A percentile compares a stretch with the other conserved stretches of the same genome.
Conservation (phyloP, 2,329 filamentous ascomycete genomes). For the Dryadomyces quercivorus region DNA sequence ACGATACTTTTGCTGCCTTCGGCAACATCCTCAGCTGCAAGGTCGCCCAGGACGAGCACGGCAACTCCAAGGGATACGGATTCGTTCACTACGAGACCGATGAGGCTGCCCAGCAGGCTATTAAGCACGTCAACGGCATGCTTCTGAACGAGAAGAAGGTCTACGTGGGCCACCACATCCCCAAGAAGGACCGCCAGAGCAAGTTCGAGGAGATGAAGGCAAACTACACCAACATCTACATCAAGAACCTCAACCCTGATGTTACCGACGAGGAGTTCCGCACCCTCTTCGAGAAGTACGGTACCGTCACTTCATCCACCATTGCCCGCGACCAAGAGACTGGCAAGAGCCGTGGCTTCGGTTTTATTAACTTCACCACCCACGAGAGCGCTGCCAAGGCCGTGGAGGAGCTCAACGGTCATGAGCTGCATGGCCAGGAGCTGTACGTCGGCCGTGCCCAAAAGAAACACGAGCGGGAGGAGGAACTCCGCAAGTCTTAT, state of each 20-base stretch:
- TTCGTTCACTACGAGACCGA: slow-evolving; percentile 99
- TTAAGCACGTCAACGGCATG: slow-evolving; percentile 99
- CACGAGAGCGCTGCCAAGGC: slow-evolving; percentile 79
- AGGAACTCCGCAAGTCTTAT: slow-evolving; percentile 97
- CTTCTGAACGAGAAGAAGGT: slow-evolving; percentile 99
- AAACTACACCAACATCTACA: slow-evolving; percentile 99
- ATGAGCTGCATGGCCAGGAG: slow-evolving; percentile 86
- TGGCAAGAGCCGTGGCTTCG: slow-evolving; percentile 89
- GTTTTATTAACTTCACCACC: slow-evolving; percentile 89
- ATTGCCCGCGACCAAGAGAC: slow-evolving; percentile 74
- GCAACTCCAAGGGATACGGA: slow-evolving; percentile 95
- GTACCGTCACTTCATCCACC: slow-evolving; percentile 90
- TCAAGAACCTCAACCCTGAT: slow-evolving; percentile 89
- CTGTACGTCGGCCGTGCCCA: slow-evolving; percentile 92
- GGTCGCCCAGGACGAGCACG: slow-evolving; percentile 93
- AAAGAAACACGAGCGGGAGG: slow-evolving; percentile 99
- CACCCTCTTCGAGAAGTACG: slow-evolving; percentile 79
- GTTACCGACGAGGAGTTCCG: slow-evolving; percentile 92
- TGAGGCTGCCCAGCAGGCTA: slow-evolving; percentile 89
- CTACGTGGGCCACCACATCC: slow-evolving; percentile 97
- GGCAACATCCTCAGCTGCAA: slow-evolving; percentile 99
- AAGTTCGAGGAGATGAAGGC: slow-evolving; percentile 99
- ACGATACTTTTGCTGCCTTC: slow-evolving; percentile 98
- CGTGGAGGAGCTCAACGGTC: slow-evolving; percentile 84
- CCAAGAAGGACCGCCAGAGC: slow-evolving; percentile 99